Evolutionary conservation across 2,329 filamentous ascomycete species (phyloP), one percentile per base, ranked within the genome.

Genomic region (Aspergillus transmontanensis): DNA sequence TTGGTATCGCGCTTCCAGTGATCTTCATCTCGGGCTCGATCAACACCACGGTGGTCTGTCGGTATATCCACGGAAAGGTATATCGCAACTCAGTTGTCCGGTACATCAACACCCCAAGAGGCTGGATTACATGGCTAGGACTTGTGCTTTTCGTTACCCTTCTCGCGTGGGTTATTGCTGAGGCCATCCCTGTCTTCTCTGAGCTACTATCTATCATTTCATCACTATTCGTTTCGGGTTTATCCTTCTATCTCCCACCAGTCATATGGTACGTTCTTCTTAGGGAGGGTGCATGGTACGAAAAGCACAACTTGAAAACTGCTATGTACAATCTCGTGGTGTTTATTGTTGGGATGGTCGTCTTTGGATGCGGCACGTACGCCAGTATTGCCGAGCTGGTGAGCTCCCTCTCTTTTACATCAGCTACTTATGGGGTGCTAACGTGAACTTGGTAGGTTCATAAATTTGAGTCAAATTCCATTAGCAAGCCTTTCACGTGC

Each of bases 1-100:
- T 63, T 4, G 61, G 58, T 34, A 46, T 63, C 10, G 61, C 61
- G 2, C 58, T 63, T 16, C 61, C 61, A 1, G 61, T 34, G 46
- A 68, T 36, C 64, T 69, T 61, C 61, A 65, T 57, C 7, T 70
- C 68, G 1, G 68, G 68, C 12, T 69, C 68, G 5, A 70, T 70
- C 56, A 69, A 69, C 34, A 68, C 63, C 2, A 69, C 67, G 1
- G 68, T 70, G 7, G 66, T 67, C 14, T 62, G 60, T 41, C 64
- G 68, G 9, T 69, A 65, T 48, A 69, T 70, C 9, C 67, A 70
- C 36, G 64, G 64, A 6, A 63, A 67, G 10, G 5, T 70, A 5
- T 69, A 69, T 51, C 50, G 51, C 16, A 57, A 68, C 48, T 66
- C 66, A 0, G 57, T 66, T 19, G 58, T 63, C 46, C 64, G 63